Conservation (phyloP, 441 rosid genomes). For the Eutrema salsugineum region DNA sequence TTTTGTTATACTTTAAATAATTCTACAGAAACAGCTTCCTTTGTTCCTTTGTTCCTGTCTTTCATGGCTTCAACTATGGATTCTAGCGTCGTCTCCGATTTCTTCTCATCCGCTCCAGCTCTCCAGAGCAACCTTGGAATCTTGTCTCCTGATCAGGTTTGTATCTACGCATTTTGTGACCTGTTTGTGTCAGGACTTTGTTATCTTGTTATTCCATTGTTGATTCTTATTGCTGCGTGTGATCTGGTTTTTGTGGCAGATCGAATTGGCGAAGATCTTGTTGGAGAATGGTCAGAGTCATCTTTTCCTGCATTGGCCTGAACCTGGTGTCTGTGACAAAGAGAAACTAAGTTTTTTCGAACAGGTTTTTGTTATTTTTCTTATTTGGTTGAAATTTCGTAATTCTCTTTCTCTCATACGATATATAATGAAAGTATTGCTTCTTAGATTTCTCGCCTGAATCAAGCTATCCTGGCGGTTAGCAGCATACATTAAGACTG, state of each 20-base stretch:
- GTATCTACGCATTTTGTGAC: not conserved
- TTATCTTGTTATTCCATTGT: not conserved
- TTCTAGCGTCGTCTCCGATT: constrained; percentile 33
- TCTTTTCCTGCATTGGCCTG: constrained; percentile 76
- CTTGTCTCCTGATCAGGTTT: constrained; percentile 65
- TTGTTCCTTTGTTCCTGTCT: not conserved
- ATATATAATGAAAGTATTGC: not conserved
- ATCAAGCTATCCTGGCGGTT: constrained; percentile 95
- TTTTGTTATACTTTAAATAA: too few relatives aligned
- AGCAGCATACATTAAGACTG: constrained; percentile 63
- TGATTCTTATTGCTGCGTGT: not conserved
- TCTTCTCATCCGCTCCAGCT: constrained; percentile 51
- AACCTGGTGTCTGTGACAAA: constrained; percentile 62
- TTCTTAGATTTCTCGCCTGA: constrained; percentile 58
- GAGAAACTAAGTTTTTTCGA: constrained; percentile 61
- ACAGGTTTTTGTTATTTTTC: constrained; percentile 50
- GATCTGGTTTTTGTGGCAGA: constrained; percentile 37
- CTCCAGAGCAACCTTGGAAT: constrained; percentile 56
- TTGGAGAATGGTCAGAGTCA: constrained; percentile 74
- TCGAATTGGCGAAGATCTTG: constrained; percentile 73
- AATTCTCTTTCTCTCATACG: too few relatives aligned
- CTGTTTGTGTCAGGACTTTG: not conserved
- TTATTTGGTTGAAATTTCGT: not conserved
- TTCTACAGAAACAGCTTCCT: not conserved
- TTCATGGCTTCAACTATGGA: constrained; percentile 36